Evolutionary conservation across 352 stramenopile species (phyloP).

Genomic region (Phytophthora podocarpi): DNA sequence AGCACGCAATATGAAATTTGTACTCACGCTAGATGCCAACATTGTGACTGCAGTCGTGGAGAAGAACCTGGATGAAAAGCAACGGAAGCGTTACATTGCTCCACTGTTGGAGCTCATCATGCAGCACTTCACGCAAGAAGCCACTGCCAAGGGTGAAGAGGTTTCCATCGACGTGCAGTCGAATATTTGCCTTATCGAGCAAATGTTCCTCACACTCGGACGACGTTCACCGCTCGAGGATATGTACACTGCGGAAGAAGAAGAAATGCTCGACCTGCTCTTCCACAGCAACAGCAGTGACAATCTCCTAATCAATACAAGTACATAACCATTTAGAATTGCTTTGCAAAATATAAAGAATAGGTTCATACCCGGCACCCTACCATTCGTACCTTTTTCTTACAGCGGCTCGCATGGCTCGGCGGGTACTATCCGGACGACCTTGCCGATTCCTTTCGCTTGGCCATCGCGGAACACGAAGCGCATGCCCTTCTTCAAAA

Average conservation of each 20-base stretch:
- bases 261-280: constrained; percentile 71
- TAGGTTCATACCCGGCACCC: constrained; percentile 5
- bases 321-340: background rate
- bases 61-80: constrained; percentile 44
- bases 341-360: constrained; percentile 19
- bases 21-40: no score
- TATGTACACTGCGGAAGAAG: constrained; percentile 82
- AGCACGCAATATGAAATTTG: no score
- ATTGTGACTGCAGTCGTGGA: constrained; percentile 43
- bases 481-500: constrained; percentile 95
- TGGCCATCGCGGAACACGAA: constrained; percentile 98
- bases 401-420: constrained; percentile 28
- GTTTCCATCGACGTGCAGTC: constrained; percentile 69
- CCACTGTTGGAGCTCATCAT: constrained; percentile 45
- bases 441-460: constrained; percentile 96
- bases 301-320: constrained; percentile 31
- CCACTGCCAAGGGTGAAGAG: constrained; percentile 33
- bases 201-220: constrained; percentile 59
- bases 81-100: constrained; percentile 43
- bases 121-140: constrained; percentile 40
- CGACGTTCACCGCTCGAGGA: constrained; percentile 66
- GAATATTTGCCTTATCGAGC: constrained; percentile 69
- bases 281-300: constrained; percentile 35
- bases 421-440: constrained; percentile 72
- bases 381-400: constrained; percentile 4